Evolutionary conservation across 2,329 filamentous ascomycete genomes (phyloP).

Genomic region (Neonectria coccinea): DNA sequence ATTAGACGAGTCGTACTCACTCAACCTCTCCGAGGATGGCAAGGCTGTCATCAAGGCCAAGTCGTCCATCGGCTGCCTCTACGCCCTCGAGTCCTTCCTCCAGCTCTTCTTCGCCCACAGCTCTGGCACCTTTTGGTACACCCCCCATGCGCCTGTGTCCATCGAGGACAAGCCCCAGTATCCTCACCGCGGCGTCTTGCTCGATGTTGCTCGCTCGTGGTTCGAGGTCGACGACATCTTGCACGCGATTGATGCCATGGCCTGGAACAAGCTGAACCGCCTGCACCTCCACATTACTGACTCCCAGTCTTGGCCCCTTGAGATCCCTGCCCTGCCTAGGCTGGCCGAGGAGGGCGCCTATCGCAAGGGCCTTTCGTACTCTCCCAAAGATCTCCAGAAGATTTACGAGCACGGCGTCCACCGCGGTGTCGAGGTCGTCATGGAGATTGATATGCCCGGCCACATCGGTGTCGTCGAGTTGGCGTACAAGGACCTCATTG

Average conservation of each 20-base stretch:
- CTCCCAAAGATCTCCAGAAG: conserved; percentile 69
- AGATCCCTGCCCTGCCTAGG: conserved; percentile 78
- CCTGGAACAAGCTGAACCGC: conserved; percentile 86
- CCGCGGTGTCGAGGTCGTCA: conserved; percentile 68
- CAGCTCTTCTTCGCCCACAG: conserved; percentile 85
- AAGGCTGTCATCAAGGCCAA: conserved; percentile 71
- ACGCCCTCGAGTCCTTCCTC: conserved; percentile 79
- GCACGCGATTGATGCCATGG: conserved; percentile 79
- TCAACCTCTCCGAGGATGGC: conserved; percentile 70
- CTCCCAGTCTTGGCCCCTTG: conserved; percentile 86
- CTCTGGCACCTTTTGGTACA: conserved; percentile 70
- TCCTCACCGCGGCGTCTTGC: conserved; percentile 80
- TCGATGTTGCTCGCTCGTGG: conserved; percentile 82
- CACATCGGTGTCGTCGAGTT: conserved; percentile 66
- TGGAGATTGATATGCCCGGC: conserved; percentile 73
- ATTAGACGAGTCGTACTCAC: conserved; percentile 81
- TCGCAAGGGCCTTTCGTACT: conserved; percentile 74
- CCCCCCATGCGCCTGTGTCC: conserved; percentile 74
- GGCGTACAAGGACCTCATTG: conserved; percentile 66
- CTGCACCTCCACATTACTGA: conserved; percentile 87
- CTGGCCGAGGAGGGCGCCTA: conserved; percentile 82
- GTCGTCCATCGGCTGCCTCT: conserved; percentile 76
- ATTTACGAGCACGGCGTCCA: conserved; percentile 79
- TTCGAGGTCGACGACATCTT: conserved; percentile 76
- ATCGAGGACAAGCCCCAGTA: conserved; percentile 82